Percentiles rank a stretch among this genome's conserved stretches.
Conservation (phyloP, 148 eudicot species). For the Amaranthus palmeri region DNA sequence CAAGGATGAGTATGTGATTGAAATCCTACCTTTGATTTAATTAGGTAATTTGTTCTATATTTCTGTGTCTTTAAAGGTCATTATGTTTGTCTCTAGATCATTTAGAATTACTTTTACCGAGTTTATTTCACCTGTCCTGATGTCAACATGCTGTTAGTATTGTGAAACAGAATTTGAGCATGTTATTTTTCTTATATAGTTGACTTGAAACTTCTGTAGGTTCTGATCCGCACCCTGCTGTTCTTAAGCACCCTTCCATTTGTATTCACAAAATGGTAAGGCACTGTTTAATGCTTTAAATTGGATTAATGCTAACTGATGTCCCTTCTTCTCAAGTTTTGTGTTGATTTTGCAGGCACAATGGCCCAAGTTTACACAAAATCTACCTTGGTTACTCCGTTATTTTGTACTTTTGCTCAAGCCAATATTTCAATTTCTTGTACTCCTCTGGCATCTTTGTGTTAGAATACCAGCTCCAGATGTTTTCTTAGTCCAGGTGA, state of each 20-base stretch:
- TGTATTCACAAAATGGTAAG: conserved; percentile 80
- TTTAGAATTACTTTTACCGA: not conserved
- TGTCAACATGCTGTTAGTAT: not conserved
- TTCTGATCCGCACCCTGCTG: conserved; percentile 80
- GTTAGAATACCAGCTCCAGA: conserved; percentile 86
- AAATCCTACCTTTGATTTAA: not conserved
- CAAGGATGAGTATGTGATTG: too few relatives aligned
- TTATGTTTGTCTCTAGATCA: not conserved
- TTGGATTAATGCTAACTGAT: not conserved
- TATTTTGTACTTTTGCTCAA: conserved; percentile 69
- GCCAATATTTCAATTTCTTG: conserved; percentile 70
- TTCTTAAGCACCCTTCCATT: conserved; percentile 68
- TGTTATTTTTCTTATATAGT: not conserved
- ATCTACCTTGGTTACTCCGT: conserved; percentile 55
- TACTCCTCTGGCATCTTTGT: conserved; percentile 90
- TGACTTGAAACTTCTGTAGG: conserved; percentile 36
- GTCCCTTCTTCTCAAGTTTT: not conserved
- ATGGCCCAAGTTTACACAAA: conserved; percentile 62
- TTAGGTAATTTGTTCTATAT: not conserved
- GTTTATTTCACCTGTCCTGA: not conserved
- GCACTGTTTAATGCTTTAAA: conserved; percentile 1
- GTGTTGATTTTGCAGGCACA: conserved; percentile 49
- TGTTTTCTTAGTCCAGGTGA: conserved; percentile 84
- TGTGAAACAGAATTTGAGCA: not conserved
- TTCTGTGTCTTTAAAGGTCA: not conserved